phyloP scores from a whole-genome alignment of 2,329 filamentous ascomycete genomes.

The Apiospora phragmitis region DNA sequence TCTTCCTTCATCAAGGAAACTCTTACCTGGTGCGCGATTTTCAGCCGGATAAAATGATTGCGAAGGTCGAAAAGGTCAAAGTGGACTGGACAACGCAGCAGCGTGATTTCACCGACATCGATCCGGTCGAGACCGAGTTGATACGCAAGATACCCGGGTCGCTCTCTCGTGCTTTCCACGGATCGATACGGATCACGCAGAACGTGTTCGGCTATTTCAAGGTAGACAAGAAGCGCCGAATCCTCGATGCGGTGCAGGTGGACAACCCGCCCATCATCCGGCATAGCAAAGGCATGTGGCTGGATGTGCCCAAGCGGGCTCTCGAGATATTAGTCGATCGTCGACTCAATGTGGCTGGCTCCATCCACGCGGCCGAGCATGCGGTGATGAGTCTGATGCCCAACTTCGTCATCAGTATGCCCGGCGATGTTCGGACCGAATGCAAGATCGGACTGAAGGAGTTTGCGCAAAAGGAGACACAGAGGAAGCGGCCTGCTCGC shows the following conservation, averaged over 20 bases:
- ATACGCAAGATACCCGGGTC: slow-evolving; percentile 70
- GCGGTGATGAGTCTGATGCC: slow-evolving; percentile 84
- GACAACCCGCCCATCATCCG: slow-evolving; percentile 90
- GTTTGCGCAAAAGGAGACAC: slow-evolving; percentile 68
- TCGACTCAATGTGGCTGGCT: slow-evolving; percentile 78
- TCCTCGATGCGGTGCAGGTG: slow-evolving; percentile 89
- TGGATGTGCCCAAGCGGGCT: slow-evolving; percentile 80
- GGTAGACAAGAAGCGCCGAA: slow-evolving; percentile 79
- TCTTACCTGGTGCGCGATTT: slow-evolving; percentile 93
- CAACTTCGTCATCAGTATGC: slow-evolving; percentile 85
- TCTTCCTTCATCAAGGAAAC: slow-evolving; percentile 94
- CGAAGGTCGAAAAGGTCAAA: slow-evolving; percentile 83
- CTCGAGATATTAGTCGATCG: slow-evolving; percentile 75
- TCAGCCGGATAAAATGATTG: slow-evolving; percentile 75
- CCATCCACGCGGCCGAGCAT: slow-evolving; percentile 94
- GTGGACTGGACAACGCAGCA: slow-evolving; percentile 96
- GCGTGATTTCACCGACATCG: slow-evolving; percentile 90
- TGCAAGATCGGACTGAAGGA: slow-evolving; percentile 91
- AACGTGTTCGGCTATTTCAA: slow-evolving; percentile 98
- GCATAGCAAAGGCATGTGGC: slow-evolving; percentile 88
- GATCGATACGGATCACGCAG: slow-evolving; percentile 80
- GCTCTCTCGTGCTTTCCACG: slow-evolving; percentile 75
- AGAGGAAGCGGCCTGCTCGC: slow-evolving; percentile 80
- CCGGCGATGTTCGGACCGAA: slow-evolving; percentile 90
- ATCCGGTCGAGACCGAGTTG: slow-evolving; percentile 87